Evolutionary conservation across 1,284 basidiomycete species (phyloP), one percentile per base, ranked within the genome.

Genomic region (Ceratobasidium sp.): DNA sequence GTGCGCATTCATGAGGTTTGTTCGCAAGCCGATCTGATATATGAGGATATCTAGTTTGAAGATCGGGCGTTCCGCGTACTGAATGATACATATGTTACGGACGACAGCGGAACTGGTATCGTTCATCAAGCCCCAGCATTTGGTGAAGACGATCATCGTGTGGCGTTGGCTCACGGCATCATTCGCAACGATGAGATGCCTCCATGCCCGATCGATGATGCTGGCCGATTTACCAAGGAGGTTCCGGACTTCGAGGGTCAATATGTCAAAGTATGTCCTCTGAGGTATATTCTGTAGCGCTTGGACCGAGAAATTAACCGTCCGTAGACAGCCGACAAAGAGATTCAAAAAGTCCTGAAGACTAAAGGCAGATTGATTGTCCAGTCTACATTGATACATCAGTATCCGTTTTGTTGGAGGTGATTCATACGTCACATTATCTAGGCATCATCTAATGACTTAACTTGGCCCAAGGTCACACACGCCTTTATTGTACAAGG

Each of bases 121-220:
- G 97, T 99, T 60, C 97, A 99, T 81, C 97, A 99, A 83, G 96
- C 97, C 0, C 97, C 97, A 1, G 96, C 93, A 0, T 99, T 98
- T 79, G 97, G 97, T 85, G 97, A 98, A 79, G 97, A 99, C 78
- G 97, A 99, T 87, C 94, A 98, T 82, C 93, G 97, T 74, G 88
- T 99, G 77, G 90, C 93, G 34, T 86, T 98, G 74, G 89, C 89
- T 1, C 86, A 97, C 79, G 93, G 91, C 30, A 87, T 98, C 73
- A 83, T 98, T 39, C 84, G 85, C 32, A 84, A 88, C 0, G 96
- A 98, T 71, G 95, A 97, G 80, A 89, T 94, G 85, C 96, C 97
- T 0, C 97, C 97, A 1, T 98, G 95, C 81, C 97, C 97, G 41
- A 87, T 99, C 72, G 93, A 99, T 78, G 97, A 98, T 78, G 84